phyloP scores from a whole-genome alignment of 2,329 filamentous ascomycete genomes.

The Microdochium paspali region DNA sequence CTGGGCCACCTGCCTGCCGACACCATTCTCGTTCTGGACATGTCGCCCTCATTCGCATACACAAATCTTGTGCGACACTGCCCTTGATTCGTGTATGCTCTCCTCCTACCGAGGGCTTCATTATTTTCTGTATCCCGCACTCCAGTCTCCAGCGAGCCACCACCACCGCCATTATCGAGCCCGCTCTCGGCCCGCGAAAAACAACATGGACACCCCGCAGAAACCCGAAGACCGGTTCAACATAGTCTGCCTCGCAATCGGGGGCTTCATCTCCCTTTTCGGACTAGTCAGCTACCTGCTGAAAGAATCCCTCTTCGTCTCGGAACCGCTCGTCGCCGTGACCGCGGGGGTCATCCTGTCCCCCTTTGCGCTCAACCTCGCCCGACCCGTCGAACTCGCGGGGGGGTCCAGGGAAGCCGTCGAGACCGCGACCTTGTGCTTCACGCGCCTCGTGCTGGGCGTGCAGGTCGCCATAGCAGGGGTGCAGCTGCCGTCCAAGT shows the following conservation, averaged over 20 bases:
- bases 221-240: slow-evolving; percentile 45
- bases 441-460: slow-evolving; percentile 62
- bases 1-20: too few species aligned
- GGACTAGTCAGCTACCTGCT: slow-evolving; percentile 61
- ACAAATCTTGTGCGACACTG: too few species aligned
- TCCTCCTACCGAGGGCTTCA: too few species aligned
- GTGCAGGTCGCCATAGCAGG: slow-evolving; percentile 68
- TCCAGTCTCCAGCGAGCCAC: too few species aligned
- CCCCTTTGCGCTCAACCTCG: slow-evolving; percentile 1
- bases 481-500: slow-evolving; percentile 52
- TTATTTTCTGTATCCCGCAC: too few species aligned
- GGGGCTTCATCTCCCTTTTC: slow-evolving; percentile 62
- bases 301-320: slow-evolving; percentile 63
- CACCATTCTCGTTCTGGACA: too few species aligned
- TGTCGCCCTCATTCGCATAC: too few species aligned
- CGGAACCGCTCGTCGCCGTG: slow-evolving; percentile 39
- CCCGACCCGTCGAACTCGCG: background rate
- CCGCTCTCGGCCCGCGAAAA: too few species aligned
- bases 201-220: too few species aligned
- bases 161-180: too few species aligned
- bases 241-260: slow-evolving; percentile 54
- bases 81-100: too few species aligned
- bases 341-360: slow-evolving; percentile 1
- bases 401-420: background rate
- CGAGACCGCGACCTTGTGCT: slow-evolving; percentile 29